Evolutionary conservation across 305 asterid genomes (phyloP).

Genomic region (Fraxinus ornus): DNA sequence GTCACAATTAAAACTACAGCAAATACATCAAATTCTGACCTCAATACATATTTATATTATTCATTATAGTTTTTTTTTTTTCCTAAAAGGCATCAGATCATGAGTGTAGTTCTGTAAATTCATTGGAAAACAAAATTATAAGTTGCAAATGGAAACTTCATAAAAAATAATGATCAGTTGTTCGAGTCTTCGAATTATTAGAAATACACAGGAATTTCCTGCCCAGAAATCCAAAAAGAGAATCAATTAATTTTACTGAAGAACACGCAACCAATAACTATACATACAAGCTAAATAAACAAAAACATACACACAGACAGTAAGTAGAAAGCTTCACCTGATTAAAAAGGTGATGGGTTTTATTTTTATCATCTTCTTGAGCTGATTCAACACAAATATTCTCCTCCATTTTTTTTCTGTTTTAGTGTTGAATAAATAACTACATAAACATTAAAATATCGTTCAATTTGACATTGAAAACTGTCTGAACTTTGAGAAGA

Average conservation of each 20-base stretch:
- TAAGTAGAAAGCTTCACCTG: constrained; percentile 23
- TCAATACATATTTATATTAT: background rate
- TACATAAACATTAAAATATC: background rate
- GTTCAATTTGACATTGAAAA: constrained; percentile 20
- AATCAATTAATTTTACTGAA: background rate
- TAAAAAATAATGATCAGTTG: background rate
- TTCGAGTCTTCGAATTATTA: background rate
- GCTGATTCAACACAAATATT: constrained; percentile 22
- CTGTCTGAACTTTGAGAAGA: constrained; percentile 27
- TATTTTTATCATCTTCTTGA: constrained; percentile 22
- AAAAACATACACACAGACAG: background rate
- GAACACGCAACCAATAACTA: background rate
- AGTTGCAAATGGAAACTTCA: background rate
- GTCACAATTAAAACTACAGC: background rate
- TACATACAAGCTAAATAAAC: background rate
- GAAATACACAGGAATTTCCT: background rate
- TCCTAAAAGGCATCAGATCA: background rate
- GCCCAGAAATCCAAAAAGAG: constrained; percentile 8
- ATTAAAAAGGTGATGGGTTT: constrained; percentile 20
- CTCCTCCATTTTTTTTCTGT: constrained; percentile 34
- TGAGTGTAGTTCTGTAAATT: background rate
- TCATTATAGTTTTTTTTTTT: background rate
- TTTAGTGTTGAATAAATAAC: background rate
- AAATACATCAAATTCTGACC: background rate
- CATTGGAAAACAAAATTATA: background rate